Evolutionary conservation across 768 basidiomycete species (phyloP).

Genomic region (Exsudoporus frostii): DNA sequence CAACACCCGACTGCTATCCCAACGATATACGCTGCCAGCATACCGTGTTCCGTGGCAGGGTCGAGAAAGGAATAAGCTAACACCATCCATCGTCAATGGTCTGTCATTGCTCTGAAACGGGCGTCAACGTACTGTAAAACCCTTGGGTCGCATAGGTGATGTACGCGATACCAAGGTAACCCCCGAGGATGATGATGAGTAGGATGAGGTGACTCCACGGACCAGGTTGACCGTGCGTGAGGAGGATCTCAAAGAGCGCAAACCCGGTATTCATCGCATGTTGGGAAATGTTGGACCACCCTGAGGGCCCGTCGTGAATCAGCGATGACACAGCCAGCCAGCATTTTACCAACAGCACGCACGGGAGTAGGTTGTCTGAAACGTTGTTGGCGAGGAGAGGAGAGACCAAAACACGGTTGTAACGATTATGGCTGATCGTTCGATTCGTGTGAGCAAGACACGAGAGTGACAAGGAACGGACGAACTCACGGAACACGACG

Average conservation of each 20-base stretch:
- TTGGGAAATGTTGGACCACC: conserved; percentile 56
- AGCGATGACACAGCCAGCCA: neutral
- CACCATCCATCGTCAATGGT: conserved; percentile 1
- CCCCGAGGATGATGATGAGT: conserved; percentile 46
- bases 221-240: conserved; percentile 49
- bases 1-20: conserved; percentile 53
- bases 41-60: conserved; percentile 39
- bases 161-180: conserved; percentile 67
- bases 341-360: conserved; percentile 13
- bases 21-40: conserved; percentile 59
- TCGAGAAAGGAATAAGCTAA: conserved; percentile 67
- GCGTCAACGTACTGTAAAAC: conserved; percentile 52
- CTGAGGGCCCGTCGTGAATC: conserved; percentile 28
- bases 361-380: conserved; percentile 40
- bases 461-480: neutral
- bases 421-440: conserved; percentile 54
- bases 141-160: conserved; percentile 59
- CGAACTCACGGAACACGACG: conserved; percentile 53
- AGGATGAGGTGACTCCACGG: conserved; percentile 52
- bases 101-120: conserved; percentile 2
- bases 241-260: conserved; percentile 53
- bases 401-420: conserved; percentile 63
- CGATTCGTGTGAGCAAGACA: neutral
- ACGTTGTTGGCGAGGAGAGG: conserved; percentile 42
- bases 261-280: conserved; percentile 60